These are phyloP conservation scores for Zangia roseola DNA, from an alignment of 768 basidiomycete species.

Conservation along the genomic window DNA sequence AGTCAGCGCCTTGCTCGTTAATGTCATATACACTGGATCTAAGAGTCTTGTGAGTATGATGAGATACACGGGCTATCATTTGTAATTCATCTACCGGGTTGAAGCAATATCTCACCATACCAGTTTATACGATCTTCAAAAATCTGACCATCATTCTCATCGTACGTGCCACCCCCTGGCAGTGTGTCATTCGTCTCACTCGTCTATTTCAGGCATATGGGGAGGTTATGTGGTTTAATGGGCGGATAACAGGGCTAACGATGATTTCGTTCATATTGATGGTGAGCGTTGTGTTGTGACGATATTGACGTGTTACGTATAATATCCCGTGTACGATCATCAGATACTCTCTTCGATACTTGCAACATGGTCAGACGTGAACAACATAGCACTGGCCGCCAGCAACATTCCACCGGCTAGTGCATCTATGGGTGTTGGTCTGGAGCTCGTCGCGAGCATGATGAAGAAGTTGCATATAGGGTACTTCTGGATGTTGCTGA, in stretches of 20 bases:
- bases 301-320: neutral
- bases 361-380: slow-evolving; percentile 92
- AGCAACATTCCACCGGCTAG: slow-evolving; percentile 26
- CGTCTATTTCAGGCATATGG: slow-evolving; percentile 75
- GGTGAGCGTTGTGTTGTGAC: slow-evolving; percentile 44
- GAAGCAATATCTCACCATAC: slow-evolving; percentile 96
- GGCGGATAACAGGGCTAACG: slow-evolving; percentile 81
- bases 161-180: slow-evolving; percentile 44
- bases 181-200: neutral
- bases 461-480: slow-evolving; percentile 68
- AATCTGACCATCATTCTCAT: slow-evolving; percentile 99
- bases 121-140: slow-evolving; percentile 99
- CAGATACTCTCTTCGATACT: slow-evolving; percentile 91
- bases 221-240: slow-evolving; percentile 96
- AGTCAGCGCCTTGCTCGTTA: slow-evolving; percentile 87
- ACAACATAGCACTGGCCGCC: slow-evolving; percentile 36
- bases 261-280: slow-evolving; percentile 90
- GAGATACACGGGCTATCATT: too few species aligned
- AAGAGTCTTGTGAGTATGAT: slow-evolving; percentile 86
- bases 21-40: slow-evolving; percentile 96
- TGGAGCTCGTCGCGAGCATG: slow-evolving; percentile 41
- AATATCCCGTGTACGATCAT: neutral
- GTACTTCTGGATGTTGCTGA: slow-evolving; percentile 95
- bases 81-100: slow-evolving; percentile 1
- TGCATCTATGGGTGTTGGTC: slow-evolving; percentile 25